Conservation (phyloP, 2,329 filamentous ascomycete species). For the Huntiella omanensis region DNA sequence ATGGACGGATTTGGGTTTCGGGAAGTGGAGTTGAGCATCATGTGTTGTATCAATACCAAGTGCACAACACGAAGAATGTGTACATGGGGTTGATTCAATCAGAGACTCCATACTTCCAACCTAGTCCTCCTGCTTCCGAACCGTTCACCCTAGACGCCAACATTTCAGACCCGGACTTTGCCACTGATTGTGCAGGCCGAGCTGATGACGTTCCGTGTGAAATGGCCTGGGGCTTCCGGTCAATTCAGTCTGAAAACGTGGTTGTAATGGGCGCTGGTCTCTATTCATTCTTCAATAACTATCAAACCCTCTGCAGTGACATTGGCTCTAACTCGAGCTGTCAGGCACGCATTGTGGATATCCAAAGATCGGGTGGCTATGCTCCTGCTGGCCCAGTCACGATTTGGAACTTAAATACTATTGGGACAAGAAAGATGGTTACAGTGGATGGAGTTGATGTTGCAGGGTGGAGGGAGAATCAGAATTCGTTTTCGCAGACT, state of each 20-base stretch:
- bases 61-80: constrained; percentile 39
- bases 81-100: constrained; percentile 48
- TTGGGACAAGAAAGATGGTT: constrained; percentile 24
- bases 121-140: constrained; percentile 36
- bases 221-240: constrained; percentile 46
- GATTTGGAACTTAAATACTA: constrained; percentile 27
- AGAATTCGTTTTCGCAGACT: constrained; percentile 21
- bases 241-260: constrained; percentile 36
- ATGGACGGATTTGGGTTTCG: constrained; percentile 35
- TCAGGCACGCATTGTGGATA: constrained; percentile 25
- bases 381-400: constrained; percentile 15
- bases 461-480: constrained; percentile 21
- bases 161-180: constrained; percentile 34
- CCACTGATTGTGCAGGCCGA: constrained; percentile 23
- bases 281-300: constrained; percentile 52
- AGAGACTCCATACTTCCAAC: constrained; percentile 55
- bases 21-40: constrained; percentile 49
- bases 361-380: constrained; percentile 12
- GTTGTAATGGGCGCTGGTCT: constrained; percentile 43
- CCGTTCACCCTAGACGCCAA: constrained; percentile 31
- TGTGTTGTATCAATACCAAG: constrained; percentile 50
- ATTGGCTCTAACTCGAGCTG: constrained; percentile 24
- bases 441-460: constrained; percentile 19
- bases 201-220: constrained; percentile 23
- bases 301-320: constrained; percentile 30